Conservation (phyloP, 2,329 filamentous ascomycete species). For the Trichophyton benhamiae region DNA sequence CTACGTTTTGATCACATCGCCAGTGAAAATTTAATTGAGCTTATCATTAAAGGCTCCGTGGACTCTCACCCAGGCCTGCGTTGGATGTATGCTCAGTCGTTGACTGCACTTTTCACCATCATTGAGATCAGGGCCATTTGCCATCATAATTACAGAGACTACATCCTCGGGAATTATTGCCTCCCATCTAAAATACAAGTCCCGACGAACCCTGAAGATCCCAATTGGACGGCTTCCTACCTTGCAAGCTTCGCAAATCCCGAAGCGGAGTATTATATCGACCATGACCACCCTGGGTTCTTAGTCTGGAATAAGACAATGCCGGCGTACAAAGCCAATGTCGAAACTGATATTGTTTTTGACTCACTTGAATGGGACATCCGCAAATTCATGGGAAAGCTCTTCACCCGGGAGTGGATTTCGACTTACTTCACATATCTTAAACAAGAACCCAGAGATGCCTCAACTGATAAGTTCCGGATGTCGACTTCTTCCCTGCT, state of each 20-base stretch:
- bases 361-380: constrained; percentile 66
- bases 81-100: constrained; percentile 65
- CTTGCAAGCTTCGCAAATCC: constrained; percentile 65
- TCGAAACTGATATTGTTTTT: constrained; percentile 55
- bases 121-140: constrained; percentile 79
- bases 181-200: constrained; percentile 67
- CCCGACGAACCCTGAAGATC: constrained; percentile 59
- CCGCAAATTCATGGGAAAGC: constrained; percentile 64
- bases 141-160: constrained; percentile 76
- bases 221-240: constrained; percentile 66
- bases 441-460: constrained; percentile 88
- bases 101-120: constrained; percentile 69
- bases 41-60: constrained; percentile 71
- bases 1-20: constrained; percentile 85
- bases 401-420: constrained; percentile 77
- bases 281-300: constrained; percentile 89
- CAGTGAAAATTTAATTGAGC: constrained; percentile 65
- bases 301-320: constrained; percentile 87
- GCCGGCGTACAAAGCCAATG: constrained; percentile 62
- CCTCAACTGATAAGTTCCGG: constrained; percentile 70
- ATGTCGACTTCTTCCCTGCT: constrained; percentile 79
- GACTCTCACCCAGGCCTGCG: constrained; percentile 82
- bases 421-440: constrained; percentile 78
- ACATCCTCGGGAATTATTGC: constrained; percentile 65
- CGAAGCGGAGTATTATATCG: constrained; percentile 76